These are phyloP conservation scores for Solanum gandarillasii DNA, from an alignment of 257 asterid species.

Conservation along the genomic window DNA sequence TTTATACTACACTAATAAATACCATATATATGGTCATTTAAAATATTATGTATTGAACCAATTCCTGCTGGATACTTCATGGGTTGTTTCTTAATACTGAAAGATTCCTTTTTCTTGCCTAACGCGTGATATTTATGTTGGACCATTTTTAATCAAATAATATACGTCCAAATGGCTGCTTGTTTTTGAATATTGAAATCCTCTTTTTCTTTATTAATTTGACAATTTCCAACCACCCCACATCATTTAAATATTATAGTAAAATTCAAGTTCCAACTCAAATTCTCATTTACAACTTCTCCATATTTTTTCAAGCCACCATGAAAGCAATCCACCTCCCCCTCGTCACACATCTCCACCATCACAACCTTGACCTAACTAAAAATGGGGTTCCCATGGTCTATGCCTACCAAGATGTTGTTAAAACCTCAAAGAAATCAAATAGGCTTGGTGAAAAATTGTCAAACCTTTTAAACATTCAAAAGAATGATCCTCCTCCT, in stretches of 20 bases:
- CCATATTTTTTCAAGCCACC: background rate
- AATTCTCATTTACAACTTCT: background rate
- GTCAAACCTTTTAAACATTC: constrained; percentile 30
- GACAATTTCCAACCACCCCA: background rate
- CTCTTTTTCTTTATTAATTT: background rate
- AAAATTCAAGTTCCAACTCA: background rate
- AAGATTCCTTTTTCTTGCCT: background rate
- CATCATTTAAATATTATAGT: background rate
- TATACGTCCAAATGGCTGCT: background rate
- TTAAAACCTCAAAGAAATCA: constrained; percentile 22
- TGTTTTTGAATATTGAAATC: background rate
- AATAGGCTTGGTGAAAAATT: constrained; percentile 36
- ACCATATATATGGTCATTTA: background rate
- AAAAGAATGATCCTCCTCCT: background rate
- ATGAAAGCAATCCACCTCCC: constrained; percentile 6
- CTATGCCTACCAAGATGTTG: constrained; percentile 7
- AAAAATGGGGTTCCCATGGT: background rate
- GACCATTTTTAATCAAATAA: background rate
- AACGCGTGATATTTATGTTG: background rate
- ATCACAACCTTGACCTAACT: background rate
- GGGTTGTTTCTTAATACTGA: no score
- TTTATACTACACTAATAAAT: no score
- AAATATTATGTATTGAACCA: background rate
- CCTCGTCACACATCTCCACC: background rate
- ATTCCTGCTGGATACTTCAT: background rate